These are phyloP conservation scores for Aspergillus panamensis DNA, from an alignment of 495 filamentous ascomycete species.

Conservation along the genomic window DNA sequence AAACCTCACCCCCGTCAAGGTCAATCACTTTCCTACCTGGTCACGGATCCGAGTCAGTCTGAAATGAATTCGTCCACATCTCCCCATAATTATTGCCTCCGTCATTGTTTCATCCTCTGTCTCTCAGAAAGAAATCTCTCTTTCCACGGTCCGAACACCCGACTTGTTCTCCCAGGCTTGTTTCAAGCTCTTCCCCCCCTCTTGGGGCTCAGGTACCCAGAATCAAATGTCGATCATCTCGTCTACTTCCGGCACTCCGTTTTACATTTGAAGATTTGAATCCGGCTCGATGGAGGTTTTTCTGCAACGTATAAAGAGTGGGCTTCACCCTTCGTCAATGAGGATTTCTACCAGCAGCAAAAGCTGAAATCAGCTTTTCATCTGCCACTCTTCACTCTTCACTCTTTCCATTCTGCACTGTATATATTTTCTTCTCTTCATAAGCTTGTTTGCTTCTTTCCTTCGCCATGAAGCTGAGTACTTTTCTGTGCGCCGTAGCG, in stretches of 20 bases:
- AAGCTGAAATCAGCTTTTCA: background rate
- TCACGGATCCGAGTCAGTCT: background rate
- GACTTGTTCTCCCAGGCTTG: background rate
- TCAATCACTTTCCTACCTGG: conserved; percentile 8
- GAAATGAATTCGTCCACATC: background rate
- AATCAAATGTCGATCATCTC: background rate
- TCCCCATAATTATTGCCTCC: background rate
- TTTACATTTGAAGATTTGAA: background rate
- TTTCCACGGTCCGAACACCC: conserved; percentile 1
- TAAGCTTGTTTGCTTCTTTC: background rate
- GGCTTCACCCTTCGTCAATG: background rate
- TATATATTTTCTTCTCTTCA: background rate
- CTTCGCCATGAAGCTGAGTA: conserved; percentile 29
- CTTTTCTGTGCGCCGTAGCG: conserved; percentile 25
- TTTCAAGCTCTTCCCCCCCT: background rate
- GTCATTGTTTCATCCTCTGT: conserved; percentile 2
- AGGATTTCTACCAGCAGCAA: background rate
- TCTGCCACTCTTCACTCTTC: background rate
- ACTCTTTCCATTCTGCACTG: background rate
- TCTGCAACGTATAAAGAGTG: background rate
- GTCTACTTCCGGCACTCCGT: background rate
- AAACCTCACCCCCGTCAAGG: background rate
- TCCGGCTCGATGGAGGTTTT: background rate
- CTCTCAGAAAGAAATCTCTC: background rate
- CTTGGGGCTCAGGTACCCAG: background rate